Evolutionary conservation across 805 yeast genomes (phyloP).

Genomic region (Ogataea minuta): DNA sequence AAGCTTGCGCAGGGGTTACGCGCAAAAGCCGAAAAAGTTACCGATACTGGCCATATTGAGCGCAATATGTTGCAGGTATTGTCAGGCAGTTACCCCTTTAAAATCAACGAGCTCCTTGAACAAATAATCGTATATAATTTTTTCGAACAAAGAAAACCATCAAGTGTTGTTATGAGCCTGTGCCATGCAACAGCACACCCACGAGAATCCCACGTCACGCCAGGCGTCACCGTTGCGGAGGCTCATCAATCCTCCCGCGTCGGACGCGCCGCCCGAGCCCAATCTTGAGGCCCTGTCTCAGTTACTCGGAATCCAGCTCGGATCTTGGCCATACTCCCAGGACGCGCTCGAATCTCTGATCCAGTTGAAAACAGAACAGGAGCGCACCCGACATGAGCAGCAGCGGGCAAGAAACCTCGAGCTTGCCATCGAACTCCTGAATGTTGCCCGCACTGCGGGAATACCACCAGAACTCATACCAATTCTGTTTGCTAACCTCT

Average conservation of each 20-base stretch:
- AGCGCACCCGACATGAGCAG: slow-evolving; percentile 40
- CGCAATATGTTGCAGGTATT: slow-evolving; percentile 2
- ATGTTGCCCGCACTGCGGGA: slow-evolving; percentile 25
- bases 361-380: slow-evolving; percentile 41
- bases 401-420: slow-evolving; percentile 34
- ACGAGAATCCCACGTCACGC: slow-evolving; percentile 11
- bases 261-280: background rate
- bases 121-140: slow-evolving; percentile 1
- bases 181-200: slow-evolving; percentile 10
- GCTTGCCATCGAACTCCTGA: slow-evolving; percentile 38
- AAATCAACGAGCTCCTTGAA: background rate
- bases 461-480: slow-evolving; percentile 29
- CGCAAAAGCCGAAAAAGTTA: slow-evolving; percentile 1
- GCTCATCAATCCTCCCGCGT: slow-evolving; percentile 9
- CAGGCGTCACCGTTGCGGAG: slow-evolving; percentile 17
- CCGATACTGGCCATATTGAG: slow-evolving; percentile 2
- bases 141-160: background rate
- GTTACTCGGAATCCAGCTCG: slow-evolving; percentile 13
- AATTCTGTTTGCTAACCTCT: slow-evolving; percentile 19
- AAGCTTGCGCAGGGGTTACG: slow-evolving; percentile 5
- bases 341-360: slow-evolving; percentile 39
- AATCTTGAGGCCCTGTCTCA: slow-evolving; percentile 8
- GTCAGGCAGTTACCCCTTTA: slow-evolving; percentile 4
- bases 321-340: slow-evolving; percentile 33
- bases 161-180: slow-evolving; percentile 8